Evolutionary conservation across 129 eudicot genomes (phyloP), one percentile per base, ranked within the genome.

Genomic region (Flaveria linearis): DNA sequence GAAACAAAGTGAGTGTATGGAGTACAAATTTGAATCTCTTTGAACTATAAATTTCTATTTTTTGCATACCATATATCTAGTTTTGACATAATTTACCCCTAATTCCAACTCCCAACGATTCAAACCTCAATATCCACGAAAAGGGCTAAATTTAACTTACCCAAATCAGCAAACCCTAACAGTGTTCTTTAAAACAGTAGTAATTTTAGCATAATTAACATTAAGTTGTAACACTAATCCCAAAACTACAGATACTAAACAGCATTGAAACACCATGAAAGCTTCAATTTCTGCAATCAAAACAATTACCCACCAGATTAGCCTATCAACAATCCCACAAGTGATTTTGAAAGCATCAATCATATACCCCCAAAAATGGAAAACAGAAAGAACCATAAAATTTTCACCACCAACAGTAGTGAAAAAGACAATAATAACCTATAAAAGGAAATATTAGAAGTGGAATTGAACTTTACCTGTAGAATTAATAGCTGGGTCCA

Each of bases 401-500:
- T 28, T 28, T 28, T 28, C 4, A 28, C 30, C 30, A 28, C 30
- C 30, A 26, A 0, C 30, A 28, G 30, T 28, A 28, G 30, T 28
- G 30, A 28, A 28, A 28, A 28, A 28, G 30, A 28, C 30, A 28
- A 28, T 28, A 28, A 28, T 28, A 28, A 28, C 30, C 30, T 28
- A 28, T 28, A 28, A 28, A 28, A 28, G 30, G 30, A 28, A 28
- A 28, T 28, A 28, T 28, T 28, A 28, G 2, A 28, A 28, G 28
- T 28, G 30, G 4, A 28, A 28, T 28, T 28, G 30, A 28, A 72
- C 7, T 22, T 82, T 79, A 88, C 97, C 96, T 84, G 72, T 63
- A 87, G 51, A 60, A 83, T 69, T 71, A 90, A 73, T 63, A 87
- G 83, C 63, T 84, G 53, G 75, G 77, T 71, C 74, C 76, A 77